Conservation (phyloP, 2,329 filamentous ascomycete species). For the Monosporascus sp. region DNA sequence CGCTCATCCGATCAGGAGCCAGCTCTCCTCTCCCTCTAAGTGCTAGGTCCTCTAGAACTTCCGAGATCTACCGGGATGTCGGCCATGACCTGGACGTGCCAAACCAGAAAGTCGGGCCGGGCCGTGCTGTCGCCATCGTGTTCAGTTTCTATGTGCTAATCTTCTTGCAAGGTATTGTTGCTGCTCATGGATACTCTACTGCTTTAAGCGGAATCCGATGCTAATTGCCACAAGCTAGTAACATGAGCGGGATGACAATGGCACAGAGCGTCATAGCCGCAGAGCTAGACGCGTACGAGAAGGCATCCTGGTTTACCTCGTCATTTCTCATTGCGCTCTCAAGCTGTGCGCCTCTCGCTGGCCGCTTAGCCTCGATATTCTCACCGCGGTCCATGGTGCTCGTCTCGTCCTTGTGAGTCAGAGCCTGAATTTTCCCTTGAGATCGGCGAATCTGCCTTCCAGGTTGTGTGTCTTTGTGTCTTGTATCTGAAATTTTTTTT, state of each 20-base stretch:
- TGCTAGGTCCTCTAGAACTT: slow-evolving; percentile 6
- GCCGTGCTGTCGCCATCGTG: slow-evolving; percentile 40
- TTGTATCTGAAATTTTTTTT: neutral
- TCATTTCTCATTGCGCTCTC: slow-evolving; percentile 63
- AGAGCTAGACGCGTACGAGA: slow-evolving; percentile 67
- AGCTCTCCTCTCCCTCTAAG: slow-evolving; percentile 4
- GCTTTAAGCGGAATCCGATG: slow-evolving; percentile 1
- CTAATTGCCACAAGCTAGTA: slow-evolving; percentile 40
- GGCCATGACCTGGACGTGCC: slow-evolving; percentile 18
- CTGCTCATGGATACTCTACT: neutral
- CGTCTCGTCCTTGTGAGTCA: slow-evolving; percentile 41
- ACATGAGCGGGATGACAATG: slow-evolving; percentile 77
- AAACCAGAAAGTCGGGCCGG: slow-evolving; percentile 23
- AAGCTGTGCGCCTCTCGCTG: slow-evolving; percentile 61
- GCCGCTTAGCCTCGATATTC: slow-evolving; percentile 70
- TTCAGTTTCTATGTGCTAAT: slow-evolving; percentile 51
- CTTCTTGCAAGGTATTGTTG: slow-evolving; percentile 49
- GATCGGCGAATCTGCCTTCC: too few relatives aligned
- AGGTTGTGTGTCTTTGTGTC: too few relatives aligned
- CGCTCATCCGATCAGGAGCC: slow-evolving; percentile 18
- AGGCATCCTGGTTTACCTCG: slow-evolving; percentile 76
- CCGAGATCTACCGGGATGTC: slow-evolving; percentile 11
- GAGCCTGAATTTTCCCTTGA: slow-evolving; percentile 20
- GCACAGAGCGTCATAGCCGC: slow-evolving; percentile 71
- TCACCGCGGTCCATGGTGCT: slow-evolving; percentile 61